A percentile compares a stretch with the other conserved stretches of the same genome.
Evolutionary conservation across 2,329 filamentous ascomycete genomes (phyloP).

Genomic region (Aspergillus uvarum): DNA sequence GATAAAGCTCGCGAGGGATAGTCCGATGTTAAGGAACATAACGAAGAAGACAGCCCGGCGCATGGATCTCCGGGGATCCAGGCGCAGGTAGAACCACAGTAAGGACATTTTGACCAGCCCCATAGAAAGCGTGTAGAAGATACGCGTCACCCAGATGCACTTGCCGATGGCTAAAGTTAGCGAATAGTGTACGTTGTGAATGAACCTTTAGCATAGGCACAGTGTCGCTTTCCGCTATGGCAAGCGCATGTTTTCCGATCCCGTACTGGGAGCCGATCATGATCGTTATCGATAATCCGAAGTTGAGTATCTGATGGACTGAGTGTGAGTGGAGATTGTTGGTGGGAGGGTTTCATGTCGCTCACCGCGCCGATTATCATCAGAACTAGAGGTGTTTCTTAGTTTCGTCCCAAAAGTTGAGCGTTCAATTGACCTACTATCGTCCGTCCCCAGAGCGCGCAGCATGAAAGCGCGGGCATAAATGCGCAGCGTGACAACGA

Average conservation of each 20-base stretch:
- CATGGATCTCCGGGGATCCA: neutral
- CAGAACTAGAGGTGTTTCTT: no score
- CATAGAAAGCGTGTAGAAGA: slow-evolving; percentile 1
- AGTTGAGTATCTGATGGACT: no score
- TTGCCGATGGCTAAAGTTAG: neutral
- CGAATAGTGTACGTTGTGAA: no score
- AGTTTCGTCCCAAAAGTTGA: no score
- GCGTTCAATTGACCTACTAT: neutral
- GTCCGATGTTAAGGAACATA: slow-evolving; percentile 1
- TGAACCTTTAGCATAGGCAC: no score
- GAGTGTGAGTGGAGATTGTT: no score
- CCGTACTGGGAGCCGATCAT: no score
- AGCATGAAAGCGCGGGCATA: slow-evolving; percentile 4
- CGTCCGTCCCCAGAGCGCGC: slow-evolving; percentile 1
- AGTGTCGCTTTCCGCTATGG: no score
- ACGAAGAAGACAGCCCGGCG: slow-evolving; percentile 10
- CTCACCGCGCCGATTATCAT: no score
- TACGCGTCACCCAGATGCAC: slow-evolving; percentile 1
- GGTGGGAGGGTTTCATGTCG: no score
- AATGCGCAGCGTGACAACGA: neutral
- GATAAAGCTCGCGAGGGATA: slow-evolving; percentile 6
- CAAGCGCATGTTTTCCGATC: no score
- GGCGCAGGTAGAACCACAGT: neutral
- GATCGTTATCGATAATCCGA: no score
- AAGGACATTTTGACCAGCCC: slow-evolving; percentile 3